Evolutionary conservation across 2,329 filamentous ascomycete genomes (phyloP).

Genomic region (Penicillium sp.): DNA sequence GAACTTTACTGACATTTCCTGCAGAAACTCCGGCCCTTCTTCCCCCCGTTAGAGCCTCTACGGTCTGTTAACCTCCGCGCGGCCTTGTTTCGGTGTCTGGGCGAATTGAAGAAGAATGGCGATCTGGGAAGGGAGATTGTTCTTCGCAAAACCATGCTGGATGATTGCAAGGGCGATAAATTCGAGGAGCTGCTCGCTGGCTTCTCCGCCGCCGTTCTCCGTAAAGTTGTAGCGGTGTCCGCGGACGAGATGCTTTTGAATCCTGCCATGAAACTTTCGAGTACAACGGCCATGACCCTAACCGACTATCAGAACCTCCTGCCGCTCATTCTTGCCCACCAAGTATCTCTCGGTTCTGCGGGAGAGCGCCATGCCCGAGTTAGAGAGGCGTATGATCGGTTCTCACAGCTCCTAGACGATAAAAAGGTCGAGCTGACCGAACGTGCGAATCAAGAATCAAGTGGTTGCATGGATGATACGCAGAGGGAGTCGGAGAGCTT

Average conservation of each 20-base stretch:
- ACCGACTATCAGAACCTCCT: conserved; percentile 50
- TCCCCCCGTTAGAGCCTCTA: conserved; percentile 83
- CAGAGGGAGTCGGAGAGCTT: conserved; percentile 35
- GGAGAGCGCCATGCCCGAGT: conserved; percentile 62
- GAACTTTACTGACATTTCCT: conserved; percentile 10
- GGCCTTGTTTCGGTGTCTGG: conserved; percentile 76
- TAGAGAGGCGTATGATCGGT: conserved; percentile 60
- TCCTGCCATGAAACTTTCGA: conserved; percentile 56
- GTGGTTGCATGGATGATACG: conserved; percentile 31
- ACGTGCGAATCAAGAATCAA: conserved; percentile 30
- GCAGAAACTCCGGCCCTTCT: conserved; percentile 85
- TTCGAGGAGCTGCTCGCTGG: conserved; percentile 81
- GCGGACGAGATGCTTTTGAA: conserved; percentile 44
- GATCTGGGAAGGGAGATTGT: conserved; percentile 75
- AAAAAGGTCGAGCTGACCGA: conserved; percentile 59
- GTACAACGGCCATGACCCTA: conserved; percentile 46
- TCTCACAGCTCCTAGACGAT: conserved; percentile 62
- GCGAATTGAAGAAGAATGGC: conserved; percentile 84
- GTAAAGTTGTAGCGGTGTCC: conserved; percentile 59
- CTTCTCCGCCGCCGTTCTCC: conserved; percentile 81
- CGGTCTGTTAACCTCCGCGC: conserved; percentile 89
- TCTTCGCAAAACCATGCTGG: conserved; percentile 90
- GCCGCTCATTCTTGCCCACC: conserved; percentile 72
- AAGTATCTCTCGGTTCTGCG: conserved; percentile 60
- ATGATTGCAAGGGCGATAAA: conserved; percentile 90